Evolutionary conservation across 2,329 filamentous ascomycete species (phyloP).

Genomic region (Exserohilum turcica): DNA sequence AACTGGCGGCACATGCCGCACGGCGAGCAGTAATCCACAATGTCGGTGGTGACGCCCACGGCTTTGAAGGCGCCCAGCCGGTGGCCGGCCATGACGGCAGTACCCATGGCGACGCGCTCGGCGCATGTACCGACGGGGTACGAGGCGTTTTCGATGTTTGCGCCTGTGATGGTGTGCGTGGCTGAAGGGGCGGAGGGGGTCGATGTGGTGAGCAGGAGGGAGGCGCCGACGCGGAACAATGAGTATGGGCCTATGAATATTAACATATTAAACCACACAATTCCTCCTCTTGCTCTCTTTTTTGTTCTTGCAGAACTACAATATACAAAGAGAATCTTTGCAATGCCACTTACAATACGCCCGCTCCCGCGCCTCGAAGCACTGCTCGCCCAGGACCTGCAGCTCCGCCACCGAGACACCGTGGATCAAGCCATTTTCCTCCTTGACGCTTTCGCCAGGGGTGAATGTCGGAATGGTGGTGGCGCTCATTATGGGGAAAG

Average conservation of each 20-base stretch:
- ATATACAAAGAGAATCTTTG: no score
- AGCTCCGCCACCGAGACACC: slow-evolving; percentile 69
- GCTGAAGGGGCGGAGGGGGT: slow-evolving; percentile 45
- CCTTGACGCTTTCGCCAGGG: slow-evolving; percentile 35
- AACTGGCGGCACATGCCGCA: slow-evolving; percentile 98
- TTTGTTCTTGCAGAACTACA: not conserved
- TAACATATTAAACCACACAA: no score
- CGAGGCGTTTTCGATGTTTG: slow-evolving; percentile 81
- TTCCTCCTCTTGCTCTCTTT: no score
- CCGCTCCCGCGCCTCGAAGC: slow-evolving; percentile 71
- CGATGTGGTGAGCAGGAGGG: slow-evolving; percentile 61
- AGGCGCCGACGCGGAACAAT: slow-evolving; percentile 86
- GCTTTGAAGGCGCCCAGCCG: slow-evolving; percentile 61
- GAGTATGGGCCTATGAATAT: slow-evolving; percentile 83
- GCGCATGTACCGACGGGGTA: slow-evolving; percentile 97
- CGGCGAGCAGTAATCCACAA: slow-evolving; percentile 60
- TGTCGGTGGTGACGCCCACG: slow-evolving; percentile 84
- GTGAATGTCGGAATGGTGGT: slow-evolving; percentile 34
- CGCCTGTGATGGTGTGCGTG: slow-evolving; percentile 66
- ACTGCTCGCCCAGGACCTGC: slow-evolving; percentile 63
- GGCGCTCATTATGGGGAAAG: slow-evolving; percentile 41
- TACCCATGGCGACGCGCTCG: slow-evolving; percentile 83
- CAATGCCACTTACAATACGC: slow-evolving; percentile 72
- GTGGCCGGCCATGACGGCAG: slow-evolving; percentile 69
- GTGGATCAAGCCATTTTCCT: slow-evolving; percentile 52